Conservation (phyloP, 768 basidiomycete genomes). For the Cystofilobasidium capitatum region DNA sequence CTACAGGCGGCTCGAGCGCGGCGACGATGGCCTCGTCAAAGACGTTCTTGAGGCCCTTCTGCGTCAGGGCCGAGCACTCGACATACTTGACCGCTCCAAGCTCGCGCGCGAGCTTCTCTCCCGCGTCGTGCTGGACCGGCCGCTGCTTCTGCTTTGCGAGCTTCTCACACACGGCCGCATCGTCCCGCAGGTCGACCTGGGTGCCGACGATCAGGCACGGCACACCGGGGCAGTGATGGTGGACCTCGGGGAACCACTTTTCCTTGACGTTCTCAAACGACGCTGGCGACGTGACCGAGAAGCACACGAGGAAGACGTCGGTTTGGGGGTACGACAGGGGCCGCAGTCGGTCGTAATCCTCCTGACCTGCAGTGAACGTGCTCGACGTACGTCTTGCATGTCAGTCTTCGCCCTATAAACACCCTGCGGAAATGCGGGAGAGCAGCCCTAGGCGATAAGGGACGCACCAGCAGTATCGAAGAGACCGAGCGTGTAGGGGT, state of each 20-base stretch:
- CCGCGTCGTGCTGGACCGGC: slow-evolving; percentile 76
- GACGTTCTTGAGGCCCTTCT: slow-evolving; percentile 99
- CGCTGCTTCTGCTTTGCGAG: slow-evolving; percentile 91
- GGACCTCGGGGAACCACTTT: slow-evolving; percentile 99
- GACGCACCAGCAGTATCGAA: slow-evolving; percentile 95
- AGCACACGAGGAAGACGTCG: slow-evolving; percentile 98
- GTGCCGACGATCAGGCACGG: slow-evolving; percentile 99
- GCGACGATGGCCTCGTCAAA: slow-evolving; percentile 99
- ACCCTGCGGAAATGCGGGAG: not conserved
- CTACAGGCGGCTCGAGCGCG: slow-evolving; percentile 90
- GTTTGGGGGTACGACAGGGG: slow-evolving; percentile 99
- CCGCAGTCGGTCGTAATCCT: slow-evolving; percentile 98
- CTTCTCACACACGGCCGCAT: slow-evolving; percentile 86
- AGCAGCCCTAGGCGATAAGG: not conserved
- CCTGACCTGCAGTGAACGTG: slow-evolving; percentile 59
- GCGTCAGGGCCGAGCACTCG: slow-evolving; percentile 97
- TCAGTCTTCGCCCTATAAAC: not conserved
- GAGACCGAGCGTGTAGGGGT: slow-evolving; percentile 93
- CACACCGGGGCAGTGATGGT: slow-evolving; percentile 98
- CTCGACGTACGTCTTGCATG: not conserved
- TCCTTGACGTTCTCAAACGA: slow-evolving; percentile 99
- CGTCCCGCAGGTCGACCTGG: slow-evolving; percentile 93
- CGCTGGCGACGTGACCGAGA: slow-evolving; percentile 95
- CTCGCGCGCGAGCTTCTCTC: slow-evolving; percentile 90
- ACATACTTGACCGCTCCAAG: slow-evolving; percentile 98